Evolutionary conservation across 352 stramenopile species (phyloP).

Genomic region (Pythium pyrilobum): DNA sequence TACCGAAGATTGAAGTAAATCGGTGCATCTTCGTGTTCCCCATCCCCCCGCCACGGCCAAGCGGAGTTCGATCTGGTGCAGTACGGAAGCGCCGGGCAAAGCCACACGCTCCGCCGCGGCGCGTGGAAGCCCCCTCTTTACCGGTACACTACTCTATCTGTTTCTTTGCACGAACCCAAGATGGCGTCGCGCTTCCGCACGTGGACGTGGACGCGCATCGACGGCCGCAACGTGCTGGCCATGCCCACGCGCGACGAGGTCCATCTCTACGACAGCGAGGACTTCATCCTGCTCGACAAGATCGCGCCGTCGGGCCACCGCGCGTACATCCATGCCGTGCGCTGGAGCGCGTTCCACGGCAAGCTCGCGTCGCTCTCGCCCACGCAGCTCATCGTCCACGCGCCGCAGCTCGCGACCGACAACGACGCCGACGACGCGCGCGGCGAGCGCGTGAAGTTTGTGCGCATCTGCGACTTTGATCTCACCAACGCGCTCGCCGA

Average conservation of each 20-base stretch:
- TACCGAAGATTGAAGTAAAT: not conserved
- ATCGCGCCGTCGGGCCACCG: slow-evolving; percentile 55
- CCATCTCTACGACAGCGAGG: slow-evolving; percentile 74
- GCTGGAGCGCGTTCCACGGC: slow-evolving; percentile 72
- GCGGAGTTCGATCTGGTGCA: no score
- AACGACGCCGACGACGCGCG: not conserved
- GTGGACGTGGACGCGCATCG: slow-evolving; percentile 79
- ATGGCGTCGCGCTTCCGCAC: slow-evolving; percentile 32
- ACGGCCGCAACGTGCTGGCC: slow-evolving; percentile 77
- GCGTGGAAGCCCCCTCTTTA: not conserved
- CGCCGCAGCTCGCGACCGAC: slow-evolving; percentile 29
- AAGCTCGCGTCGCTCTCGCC: slow-evolving; percentile 71
- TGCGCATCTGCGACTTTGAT: slow-evolving; percentile 36
- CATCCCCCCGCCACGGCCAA: no score
- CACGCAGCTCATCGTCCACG: slow-evolving; percentile 59
- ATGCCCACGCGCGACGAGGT: slow-evolving; percentile 65
- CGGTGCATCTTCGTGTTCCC: not conserved
- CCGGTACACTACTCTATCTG: not conserved
- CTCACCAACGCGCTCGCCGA: slow-evolving; percentile 18
- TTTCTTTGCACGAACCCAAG: not conserved
- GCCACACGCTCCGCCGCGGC: no score
- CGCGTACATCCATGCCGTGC: slow-evolving; percentile 51
- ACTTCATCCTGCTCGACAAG: slow-evolving; percentile 72
- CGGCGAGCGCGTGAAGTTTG: slow-evolving; percentile 35
- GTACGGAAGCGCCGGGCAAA: no score